These are phyloP conservation scores for Amphibolis antarctica DNA, from an alignment of 106 monocot genomes.

Conservation along the genomic window DNA sequence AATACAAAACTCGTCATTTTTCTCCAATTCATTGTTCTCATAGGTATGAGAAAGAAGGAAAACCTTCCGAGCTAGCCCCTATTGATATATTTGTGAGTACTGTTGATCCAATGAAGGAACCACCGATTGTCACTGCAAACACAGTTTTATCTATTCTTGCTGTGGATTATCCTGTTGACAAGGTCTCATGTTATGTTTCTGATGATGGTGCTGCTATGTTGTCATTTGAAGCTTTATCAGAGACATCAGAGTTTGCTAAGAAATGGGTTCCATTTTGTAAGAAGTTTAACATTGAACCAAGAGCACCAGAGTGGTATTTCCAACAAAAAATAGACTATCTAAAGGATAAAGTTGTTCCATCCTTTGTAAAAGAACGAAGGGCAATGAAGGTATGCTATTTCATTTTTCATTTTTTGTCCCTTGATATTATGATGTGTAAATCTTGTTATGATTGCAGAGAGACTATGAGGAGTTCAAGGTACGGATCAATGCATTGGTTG, in stretches of 20 bases:
- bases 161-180: slow-evolving; percentile 66
- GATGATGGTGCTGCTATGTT: slow-evolving; percentile 33
- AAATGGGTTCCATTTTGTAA: slow-evolving; percentile 32
- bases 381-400: slow-evolving; percentile 20
- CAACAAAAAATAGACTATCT: slow-evolving; percentile 32
- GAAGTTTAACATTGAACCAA: slow-evolving; percentile 23
- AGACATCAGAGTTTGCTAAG: slow-evolving; percentile 28
- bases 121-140: slow-evolving; percentile 72
- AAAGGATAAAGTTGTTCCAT: slow-evolving; percentile 26
- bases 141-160: slow-evolving; percentile 77
- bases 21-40: background rate
- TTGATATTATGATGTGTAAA: background rate
- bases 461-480: slow-evolving; percentile 31
- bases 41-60: slow-evolving; percentile 79
- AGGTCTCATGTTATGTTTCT: slow-evolving; percentile 62
- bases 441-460: slow-evolving; percentile 12
- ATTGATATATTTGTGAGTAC: slow-evolving; percentile 80
- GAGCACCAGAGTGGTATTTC: slow-evolving; percentile 27
- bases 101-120: slow-evolving; percentile 81
- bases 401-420: background rate
- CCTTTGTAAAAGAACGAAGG: slow-evolving; percentile 21
- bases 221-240: slow-evolving; percentile 27
- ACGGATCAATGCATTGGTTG: slow-evolving; percentile 27
- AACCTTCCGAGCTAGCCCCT: slow-evolving; percentile 44
- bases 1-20: background rate